Conservation (phyloP, 2,329 filamentous ascomycete species). For the Colletotrichum simmondsii region DNA sequence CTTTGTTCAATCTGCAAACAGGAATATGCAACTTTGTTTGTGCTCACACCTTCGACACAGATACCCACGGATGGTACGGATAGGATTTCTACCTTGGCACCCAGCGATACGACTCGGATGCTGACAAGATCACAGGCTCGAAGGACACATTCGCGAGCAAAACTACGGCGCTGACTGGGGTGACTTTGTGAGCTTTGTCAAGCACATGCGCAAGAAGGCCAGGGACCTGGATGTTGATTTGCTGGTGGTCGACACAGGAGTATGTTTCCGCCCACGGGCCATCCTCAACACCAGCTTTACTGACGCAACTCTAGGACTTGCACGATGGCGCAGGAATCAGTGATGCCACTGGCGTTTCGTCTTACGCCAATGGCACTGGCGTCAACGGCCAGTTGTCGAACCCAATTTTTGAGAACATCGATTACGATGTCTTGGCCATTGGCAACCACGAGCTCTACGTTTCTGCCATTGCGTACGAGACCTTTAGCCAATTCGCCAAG, state of each 20-base stretch:
- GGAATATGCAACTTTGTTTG: constrained; percentile 20
- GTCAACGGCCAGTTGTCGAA: constrained; percentile 67
- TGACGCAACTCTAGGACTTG: constrained; percentile 57
- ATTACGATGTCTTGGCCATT: constrained; percentile 56
- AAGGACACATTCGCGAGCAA: constrained; percentile 69
- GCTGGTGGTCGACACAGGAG: constrained; percentile 69
- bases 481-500: constrained; percentile 67
- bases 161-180: constrained; percentile 76
- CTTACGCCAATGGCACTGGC: constrained; percentile 20
- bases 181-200: constrained; percentile 70
- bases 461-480: constrained; percentile 70
- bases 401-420: constrained; percentile 53
- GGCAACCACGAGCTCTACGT: constrained; percentile 75
- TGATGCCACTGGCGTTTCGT: constrained; percentile 61
- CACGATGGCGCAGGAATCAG: constrained; percentile 73
- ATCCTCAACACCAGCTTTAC: background rate
- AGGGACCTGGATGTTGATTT: constrained; percentile 67
- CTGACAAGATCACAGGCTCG: constrained; percentile 52
- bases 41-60: constrained; percentile 69
- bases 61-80: constrained; percentile 21
- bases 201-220: constrained; percentile 69
- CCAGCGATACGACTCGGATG: background rate
- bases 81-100: no score
- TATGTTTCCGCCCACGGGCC: constrained; percentile 20
- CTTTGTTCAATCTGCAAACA: background rate